Evolutionary conservation across 805 yeast genomes (phyloP).

Genomic region (Clavispora carvajalis): DNA sequence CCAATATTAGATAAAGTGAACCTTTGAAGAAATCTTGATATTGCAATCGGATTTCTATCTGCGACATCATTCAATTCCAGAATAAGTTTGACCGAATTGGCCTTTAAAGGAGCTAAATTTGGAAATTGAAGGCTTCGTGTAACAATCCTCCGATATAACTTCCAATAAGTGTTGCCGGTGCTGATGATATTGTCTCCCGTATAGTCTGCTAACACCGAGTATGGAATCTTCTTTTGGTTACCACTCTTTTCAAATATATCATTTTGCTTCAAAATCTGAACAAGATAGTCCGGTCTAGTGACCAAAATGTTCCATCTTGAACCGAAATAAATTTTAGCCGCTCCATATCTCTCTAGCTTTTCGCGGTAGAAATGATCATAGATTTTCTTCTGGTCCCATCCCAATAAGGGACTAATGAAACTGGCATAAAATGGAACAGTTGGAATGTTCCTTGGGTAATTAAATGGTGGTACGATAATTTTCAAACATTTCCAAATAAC

Average conservation of each 20-base stretch:
- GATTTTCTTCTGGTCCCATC: constrained; percentile 45
- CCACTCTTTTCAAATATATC: constrained; percentile 53
- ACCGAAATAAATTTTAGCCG: constrained; percentile 55
- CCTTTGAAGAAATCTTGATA: constrained; percentile 43
- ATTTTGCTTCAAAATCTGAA: constrained; percentile 45
- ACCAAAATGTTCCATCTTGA: constrained; percentile 58
- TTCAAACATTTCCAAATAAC: neutral
- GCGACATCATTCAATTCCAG: neutral
- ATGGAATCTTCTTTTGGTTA: constrained; percentile 53
- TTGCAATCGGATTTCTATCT: constrained; percentile 1
- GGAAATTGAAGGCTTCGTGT: constrained; percentile 50
- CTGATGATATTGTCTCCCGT: constrained; percentile 60
- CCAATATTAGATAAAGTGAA: constrained; percentile 46
- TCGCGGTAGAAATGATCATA: constrained; percentile 38
- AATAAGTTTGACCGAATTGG: constrained; percentile 25
- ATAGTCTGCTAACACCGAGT: constrained; percentile 47
- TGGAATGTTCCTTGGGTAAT: constrained; percentile 50
- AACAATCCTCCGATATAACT: constrained; percentile 38
- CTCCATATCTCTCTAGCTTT: constrained; percentile 48
- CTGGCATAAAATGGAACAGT: constrained; percentile 59
- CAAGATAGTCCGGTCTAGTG: constrained; percentile 42
- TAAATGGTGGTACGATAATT: constrained; percentile 41
- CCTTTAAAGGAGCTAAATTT: constrained; percentile 28
- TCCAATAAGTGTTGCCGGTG: constrained; percentile 53
- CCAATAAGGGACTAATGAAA: constrained; percentile 36